phyloP scores from a whole-genome alignment of 768 basidiomycete genomes.

The Mycena venus region DNA sequence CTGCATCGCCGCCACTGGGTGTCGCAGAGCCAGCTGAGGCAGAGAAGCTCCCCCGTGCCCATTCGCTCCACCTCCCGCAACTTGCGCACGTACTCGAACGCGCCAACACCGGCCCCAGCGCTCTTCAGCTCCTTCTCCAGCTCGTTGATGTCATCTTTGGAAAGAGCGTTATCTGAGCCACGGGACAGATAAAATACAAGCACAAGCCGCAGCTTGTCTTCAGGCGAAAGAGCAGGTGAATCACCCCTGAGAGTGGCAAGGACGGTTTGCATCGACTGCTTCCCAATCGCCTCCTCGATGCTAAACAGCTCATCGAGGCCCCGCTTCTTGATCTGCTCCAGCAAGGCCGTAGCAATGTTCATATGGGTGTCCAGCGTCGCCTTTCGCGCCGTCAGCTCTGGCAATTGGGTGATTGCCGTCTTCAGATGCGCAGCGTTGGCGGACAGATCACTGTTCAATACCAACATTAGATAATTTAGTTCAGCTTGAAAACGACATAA shows the following conservation, averaged over 20 bases:
- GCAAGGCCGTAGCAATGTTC: slow-evolving; percentile 96
- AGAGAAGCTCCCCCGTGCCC: slow-evolving; percentile 74
- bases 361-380: slow-evolving; percentile 98
- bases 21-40: slow-evolving; percentile 74
- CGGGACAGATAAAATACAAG: slow-evolving; percentile 96
- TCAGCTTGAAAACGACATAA: background rate
- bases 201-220: slow-evolving; percentile 93
- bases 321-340: slow-evolving; percentile 95
- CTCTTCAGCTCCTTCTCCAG: slow-evolving; percentile 89
- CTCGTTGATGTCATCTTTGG: slow-evolving; percentile 91
- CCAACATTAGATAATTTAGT: background rate
- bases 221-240: slow-evolving; percentile 72
- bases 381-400: slow-evolving; percentile 96
- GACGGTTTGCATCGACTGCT: slow-evolving; percentile 87
- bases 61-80: slow-evolving; percentile 94
- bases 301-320: slow-evolving; percentile 98
- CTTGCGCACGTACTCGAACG: slow-evolving; percentile 94
- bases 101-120: slow-evolving; percentile 81
- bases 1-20: slow-evolving; percentile 70
- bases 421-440: slow-evolving; percentile 95
- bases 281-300: slow-evolving; percentile 90
- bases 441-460: slow-evolving; percentile 77
- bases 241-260: slow-evolving; percentile 89
- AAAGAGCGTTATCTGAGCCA: slow-evolving; percentile 76
- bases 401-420: slow-evolving; percentile 96